These are phyloP conservation scores for Cyclospora cayetanensis DNA, from an alignment of 169 alveolate species.

Conservation along the genomic window DNA sequence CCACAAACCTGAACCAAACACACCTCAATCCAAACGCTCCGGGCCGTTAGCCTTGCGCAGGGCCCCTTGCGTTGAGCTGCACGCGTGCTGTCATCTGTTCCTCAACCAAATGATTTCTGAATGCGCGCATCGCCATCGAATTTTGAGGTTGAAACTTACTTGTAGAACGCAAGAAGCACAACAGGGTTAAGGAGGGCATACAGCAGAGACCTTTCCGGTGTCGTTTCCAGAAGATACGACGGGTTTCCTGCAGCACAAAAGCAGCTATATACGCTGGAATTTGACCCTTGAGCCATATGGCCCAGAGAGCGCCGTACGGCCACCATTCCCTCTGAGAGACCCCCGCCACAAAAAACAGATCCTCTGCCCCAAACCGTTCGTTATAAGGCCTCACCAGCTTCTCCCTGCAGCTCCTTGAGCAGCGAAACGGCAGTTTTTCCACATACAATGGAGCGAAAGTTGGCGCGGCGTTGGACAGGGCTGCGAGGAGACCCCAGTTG, in stretches of 20 bases:
- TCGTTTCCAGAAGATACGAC: not conserved
- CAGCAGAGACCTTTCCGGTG: not conserved
- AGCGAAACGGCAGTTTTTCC: not conserved
- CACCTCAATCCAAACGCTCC: too few relatives aligned
- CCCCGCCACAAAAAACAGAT: not conserved
- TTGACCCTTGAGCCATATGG: not conserved
- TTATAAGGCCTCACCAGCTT: slow-evolving; percentile 2
- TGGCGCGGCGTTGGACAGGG: not conserved
- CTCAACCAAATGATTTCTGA: too few relatives aligned
- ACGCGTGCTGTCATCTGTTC: too few relatives aligned
- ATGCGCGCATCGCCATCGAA: too few relatives aligned
- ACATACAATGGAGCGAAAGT: not conserved
- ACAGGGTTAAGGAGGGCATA: not conserved
- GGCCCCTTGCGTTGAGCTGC: too few relatives aligned
- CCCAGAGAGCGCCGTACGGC: not conserved
- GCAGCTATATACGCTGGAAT: not conserved
- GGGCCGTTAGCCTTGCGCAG: too few relatives aligned
- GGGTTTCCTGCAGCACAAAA: not conserved
- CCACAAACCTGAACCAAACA: not conserved
- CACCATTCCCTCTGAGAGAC: not conserved
- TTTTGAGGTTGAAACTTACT: not conserved
- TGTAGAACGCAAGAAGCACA: not conserved
- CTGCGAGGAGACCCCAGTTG: not conserved
- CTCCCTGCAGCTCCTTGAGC: not conserved
- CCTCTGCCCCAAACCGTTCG: too few relatives aligned